phyloP scores from a whole-genome alignment of 106 monocot genomes.

The Allium cepa region DNA sequence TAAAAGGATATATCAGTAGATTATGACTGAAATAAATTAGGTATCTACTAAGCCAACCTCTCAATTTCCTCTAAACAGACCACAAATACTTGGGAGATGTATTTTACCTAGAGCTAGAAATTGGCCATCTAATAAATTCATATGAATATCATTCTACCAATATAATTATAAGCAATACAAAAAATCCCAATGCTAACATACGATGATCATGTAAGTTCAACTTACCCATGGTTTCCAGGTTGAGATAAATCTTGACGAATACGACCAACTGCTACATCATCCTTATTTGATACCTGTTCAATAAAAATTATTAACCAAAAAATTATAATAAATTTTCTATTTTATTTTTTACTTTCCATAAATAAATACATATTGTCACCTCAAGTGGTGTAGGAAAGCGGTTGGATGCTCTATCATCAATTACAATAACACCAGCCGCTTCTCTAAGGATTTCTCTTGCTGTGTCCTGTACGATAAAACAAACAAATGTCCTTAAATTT shows the following conservation, averaged over 20 bases:
- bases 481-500: constrained; percentile 3
- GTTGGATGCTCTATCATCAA: constrained; percentile 82
- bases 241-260: constrained; percentile 84
- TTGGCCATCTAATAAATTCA: no score
- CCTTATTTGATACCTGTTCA: constrained; percentile 84
- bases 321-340: background rate
- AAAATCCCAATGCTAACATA: no score
- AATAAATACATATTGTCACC: constrained; percentile 27
- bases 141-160: no score
- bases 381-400: constrained; percentile 88
- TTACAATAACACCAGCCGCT: constrained; percentile 77
- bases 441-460: constrained; percentile 68
- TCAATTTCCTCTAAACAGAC: no score
- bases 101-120: no score
- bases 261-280: constrained; percentile 97
- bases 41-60: no score
- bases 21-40: no score
- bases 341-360: background rate
- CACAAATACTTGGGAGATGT: no score
- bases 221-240: constrained; percentile 84
- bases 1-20: no score
- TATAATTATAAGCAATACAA: no score
- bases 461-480: constrained; percentile 44
- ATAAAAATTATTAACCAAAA: background rate
- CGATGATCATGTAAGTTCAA: background rate